phyloP scores from a whole-genome alignment of 768 basidiomycete species.

The Amanita inopinata region DNA sequence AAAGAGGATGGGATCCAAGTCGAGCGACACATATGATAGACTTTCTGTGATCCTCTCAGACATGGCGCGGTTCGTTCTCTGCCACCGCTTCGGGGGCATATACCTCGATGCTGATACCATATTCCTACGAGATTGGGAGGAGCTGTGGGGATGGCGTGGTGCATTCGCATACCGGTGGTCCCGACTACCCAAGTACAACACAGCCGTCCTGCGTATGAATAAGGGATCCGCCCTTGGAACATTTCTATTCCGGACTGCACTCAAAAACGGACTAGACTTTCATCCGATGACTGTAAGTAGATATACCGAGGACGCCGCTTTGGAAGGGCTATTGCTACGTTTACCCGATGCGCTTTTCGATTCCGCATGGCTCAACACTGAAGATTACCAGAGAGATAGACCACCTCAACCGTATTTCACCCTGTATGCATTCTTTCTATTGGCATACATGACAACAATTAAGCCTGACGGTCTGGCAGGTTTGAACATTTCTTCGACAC shows the following conservation, averaged over 20 bases:
- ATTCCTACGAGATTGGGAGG: conserved; percentile 92
- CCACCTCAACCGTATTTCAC: conserved; percentile 91
- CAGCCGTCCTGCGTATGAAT: conserved; percentile 84
- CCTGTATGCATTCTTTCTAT: conserved; percentile 32
- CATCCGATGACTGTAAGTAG: conserved; percentile 87
- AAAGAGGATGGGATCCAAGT: conserved; percentile 85
- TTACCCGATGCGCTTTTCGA: conserved; percentile 91
- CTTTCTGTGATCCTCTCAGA: conserved; percentile 89
- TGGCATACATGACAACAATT: background rate
- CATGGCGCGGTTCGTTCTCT: conserved; percentile 93
- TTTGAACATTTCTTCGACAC: conserved; percentile 81
- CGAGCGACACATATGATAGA: conserved; percentile 79
- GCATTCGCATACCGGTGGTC: conserved; percentile 96
- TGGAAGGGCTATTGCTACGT: conserved; percentile 68
- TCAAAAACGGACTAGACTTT: conserved; percentile 89
- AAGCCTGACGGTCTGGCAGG: conserved; percentile 26
- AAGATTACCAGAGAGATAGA: conserved; percentile 79
- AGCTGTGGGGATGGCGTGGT: conserved; percentile 90
- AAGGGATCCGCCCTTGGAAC: conserved; percentile 81
- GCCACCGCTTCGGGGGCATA: conserved; percentile 88
- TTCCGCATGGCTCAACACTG: conserved; percentile 90
- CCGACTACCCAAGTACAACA: conserved; percentile 87
- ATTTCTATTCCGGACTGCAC: conserved; percentile 85
- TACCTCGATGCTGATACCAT: conserved; percentile 94
- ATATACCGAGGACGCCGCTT: conserved; percentile 74